Conservation (phyloP, 495 filamentous ascomycete species). For the Daldinia childiae region DNA sequence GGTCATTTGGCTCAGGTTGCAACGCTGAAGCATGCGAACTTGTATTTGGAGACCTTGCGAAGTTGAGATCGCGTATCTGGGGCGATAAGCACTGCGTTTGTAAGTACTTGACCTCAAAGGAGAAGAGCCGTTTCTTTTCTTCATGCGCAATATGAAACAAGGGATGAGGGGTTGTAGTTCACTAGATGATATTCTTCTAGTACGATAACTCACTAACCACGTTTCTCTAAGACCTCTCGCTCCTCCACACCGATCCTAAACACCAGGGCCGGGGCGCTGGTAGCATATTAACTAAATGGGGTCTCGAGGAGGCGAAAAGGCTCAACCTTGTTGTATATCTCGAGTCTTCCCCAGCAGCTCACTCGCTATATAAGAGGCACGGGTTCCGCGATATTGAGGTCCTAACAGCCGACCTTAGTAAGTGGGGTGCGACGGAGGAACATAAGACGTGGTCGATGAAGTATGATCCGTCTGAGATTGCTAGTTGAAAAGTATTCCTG, state of each 20-base stretch:
- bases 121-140: neutral
- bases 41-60: conserved; percentile 42
- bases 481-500: neutral
- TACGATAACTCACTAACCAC: neutral
- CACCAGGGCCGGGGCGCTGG: conserved; percentile 42
- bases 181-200: neutral
- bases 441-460: conserved; percentile 33
- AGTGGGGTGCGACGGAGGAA: conserved; percentile 21
- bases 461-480: conserved; percentile 16
- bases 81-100: conserved; percentile 38
- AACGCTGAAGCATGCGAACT: conserved; percentile 48
- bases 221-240: conserved; percentile 37
- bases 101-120: conserved; percentile 20
- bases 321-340: conserved; percentile 42
- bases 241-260: conserved; percentile 42
- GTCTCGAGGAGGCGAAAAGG: conserved; percentile 37
- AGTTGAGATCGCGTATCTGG: conserved; percentile 36
- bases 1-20: conserved; percentile 36
- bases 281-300: conserved; percentile 37
- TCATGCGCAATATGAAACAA: neutral
- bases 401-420: conserved; percentile 27
- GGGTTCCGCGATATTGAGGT: conserved; percentile 45
- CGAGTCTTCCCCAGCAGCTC: conserved; percentile 41
- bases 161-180: neutral
- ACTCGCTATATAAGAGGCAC: conserved; percentile 44